These are phyloP conservation scores for Eucalyptus sideroxylon DNA, from an alignment of 345 rosid species.

Conservation along the genomic window DNA sequence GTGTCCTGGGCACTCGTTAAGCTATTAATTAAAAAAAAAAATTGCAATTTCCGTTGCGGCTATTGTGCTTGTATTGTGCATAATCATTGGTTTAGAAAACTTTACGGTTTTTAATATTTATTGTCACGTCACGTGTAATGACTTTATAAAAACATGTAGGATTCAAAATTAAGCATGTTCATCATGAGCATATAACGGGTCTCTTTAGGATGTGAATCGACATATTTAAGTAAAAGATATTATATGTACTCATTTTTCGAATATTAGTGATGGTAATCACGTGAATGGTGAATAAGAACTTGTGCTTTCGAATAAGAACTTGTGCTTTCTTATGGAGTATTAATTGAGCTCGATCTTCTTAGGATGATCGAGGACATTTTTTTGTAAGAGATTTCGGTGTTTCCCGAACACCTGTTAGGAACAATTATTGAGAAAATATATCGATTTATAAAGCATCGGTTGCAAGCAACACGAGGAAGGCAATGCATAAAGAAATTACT, in stretches of 20 bases:
- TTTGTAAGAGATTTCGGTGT: neutral
- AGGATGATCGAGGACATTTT: neutral
- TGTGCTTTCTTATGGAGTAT: rapidly evolving
- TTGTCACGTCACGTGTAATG: rapidly evolving
- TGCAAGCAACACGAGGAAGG: neutral
- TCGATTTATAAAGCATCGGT: rapidly evolving
- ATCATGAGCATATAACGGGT: rapidly evolving
- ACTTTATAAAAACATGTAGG: neutral
- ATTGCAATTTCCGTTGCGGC: neutral
- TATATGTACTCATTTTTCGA: neutral
- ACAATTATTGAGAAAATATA: neutral
- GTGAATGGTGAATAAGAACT: neutral
- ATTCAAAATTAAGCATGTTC: neutral
- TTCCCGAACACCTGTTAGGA: rapidly evolving
- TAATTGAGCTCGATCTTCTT: neutral
- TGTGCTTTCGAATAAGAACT: neutral
- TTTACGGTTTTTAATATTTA: neutral
- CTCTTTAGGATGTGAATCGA: neutral
- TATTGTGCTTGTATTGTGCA: neutral
- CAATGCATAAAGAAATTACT: neutral
- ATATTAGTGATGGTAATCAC: neutral
- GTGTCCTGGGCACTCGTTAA: neutral
- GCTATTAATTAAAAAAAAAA: neutral
- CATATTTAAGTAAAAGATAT: neutral
- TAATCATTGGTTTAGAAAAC: neutral